phyloP scores from a whole-genome alignment of 371 early-diverging fungal species.

The Saksenaea vasiformis region DNA sequence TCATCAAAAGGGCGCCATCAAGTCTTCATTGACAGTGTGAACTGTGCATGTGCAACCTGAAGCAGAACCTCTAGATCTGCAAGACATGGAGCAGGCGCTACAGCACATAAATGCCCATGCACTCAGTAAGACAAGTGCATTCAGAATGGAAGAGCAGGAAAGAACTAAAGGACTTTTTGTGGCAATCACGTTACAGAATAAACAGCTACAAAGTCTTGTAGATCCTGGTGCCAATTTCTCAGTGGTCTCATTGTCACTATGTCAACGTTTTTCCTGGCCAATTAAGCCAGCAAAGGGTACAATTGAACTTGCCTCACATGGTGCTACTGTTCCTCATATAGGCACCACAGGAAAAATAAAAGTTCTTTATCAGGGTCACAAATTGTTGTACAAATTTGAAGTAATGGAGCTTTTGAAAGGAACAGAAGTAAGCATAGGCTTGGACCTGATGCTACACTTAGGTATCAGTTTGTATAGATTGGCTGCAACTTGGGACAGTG shows the following conservation, averaged over 20 bases:
- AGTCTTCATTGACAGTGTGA: no score
- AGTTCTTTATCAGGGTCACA: not conserved
- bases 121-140: no score
- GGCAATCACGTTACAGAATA: not conserved
- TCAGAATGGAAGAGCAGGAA: no score
- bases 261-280: not conserved
- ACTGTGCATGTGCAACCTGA: no score
- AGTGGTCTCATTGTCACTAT: not conserved
- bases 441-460: conserved; percentile 5
- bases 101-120: no score
- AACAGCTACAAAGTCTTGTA: not conserved
- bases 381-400: conserved; percentile 6
- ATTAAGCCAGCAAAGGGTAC: not conserved
- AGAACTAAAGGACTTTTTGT: not conserved
- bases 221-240: not conserved
- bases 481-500: not conserved
- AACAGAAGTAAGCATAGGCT: not conserved
- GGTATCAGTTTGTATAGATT: conserved; percentile 12
- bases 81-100: no score
- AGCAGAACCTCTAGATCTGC: no score
- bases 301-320: not conserved
- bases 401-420: conserved; percentile 2
- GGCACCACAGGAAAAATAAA: not conserved
- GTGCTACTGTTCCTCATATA: not conserved
- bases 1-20: no score